Evolutionary conservation across 345 rosid genomes (phyloP), one percentile per base, ranked within the genome.

Genomic region (Anastatica hierochuntica): DNA sequence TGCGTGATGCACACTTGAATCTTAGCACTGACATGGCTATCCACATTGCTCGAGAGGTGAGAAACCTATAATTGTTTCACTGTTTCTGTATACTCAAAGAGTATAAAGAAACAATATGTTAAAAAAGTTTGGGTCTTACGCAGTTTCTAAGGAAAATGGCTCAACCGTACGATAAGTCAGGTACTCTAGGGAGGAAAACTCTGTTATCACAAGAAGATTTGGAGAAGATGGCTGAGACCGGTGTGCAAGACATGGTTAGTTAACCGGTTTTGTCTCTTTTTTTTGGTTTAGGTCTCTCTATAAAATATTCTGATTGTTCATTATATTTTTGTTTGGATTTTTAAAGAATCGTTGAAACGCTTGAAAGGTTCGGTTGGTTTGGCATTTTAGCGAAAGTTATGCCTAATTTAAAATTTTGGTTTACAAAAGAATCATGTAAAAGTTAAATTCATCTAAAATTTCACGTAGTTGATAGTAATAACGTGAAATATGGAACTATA

Each of bases 11-110:
- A 10, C 75, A 85, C 64, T 76, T 88, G 69, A 92, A 92, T 69
- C 73, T 92, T 70, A 92, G 98, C 86, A 85, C 97, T 14, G 95
- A 92, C 72, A 92, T 92, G 98, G 98, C 94, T 53, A 64, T 88
- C 42, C 84, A 85, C 60, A 83, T 82, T 62, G 95, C 96, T 43
- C 73, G 94, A 17, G 98, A 92, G 98, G 98, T 85, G 49, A 36
- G 39, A n/a, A n/a, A n/a, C 35, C 53, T 23, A 14, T 29, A 16
- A 29, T 29, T n/a, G n/a, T n/a, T n/a, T 27, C 33, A 18, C 2
- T 3, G 27, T 39, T 23, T 23, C 8, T 49, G 1, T 0, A 4
- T 2, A 23, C 2, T 29, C 3, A 8, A 30, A 24, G 37, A 35
- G 29, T 16, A 24, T 10, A 14, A 24, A 34, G 27, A 42, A 42